Evolutionary conservation across 176 grass and related monocot species (phyloP), one percentile per base, ranked within the genome.

Genomic region (Pontederia paniculata): DNA sequence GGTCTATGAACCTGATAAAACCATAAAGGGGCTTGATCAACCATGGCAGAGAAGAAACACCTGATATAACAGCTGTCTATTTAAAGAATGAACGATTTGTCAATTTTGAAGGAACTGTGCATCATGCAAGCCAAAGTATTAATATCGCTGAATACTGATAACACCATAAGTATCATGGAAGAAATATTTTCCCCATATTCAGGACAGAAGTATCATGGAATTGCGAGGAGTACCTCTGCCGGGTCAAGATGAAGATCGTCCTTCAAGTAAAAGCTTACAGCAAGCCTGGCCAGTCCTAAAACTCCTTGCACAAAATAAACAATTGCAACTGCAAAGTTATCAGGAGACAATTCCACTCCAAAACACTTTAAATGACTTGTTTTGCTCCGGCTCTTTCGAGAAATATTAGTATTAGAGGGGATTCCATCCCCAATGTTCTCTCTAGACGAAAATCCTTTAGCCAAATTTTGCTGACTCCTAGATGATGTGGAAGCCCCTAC

Each of bases 261-360:
- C 68, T 99, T 99, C 51, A 99, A 78, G 74, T 88, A 98, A 59
- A 98, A 98, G 69, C 67, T 93, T 53, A 98, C 83, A 77, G 94
- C 94, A 79, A 98, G 94, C 70, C 94, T 80, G 19, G 94, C 80
- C 55, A 98, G 83, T 22, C 94, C 87, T 78, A 98, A 78, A 74
- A 98, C 94, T 23, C 94, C 94, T 98, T 98, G 94, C 45, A 98
- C 87, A 82, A 98, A 98, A 74, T 98, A 98, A 19, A 98, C 94
- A 64, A 84, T 91, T 53, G 94, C 87, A 73, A 98, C 94, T 21
- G 94, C 94, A 74, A 91, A 66, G 65, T 98, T 98, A 71, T 91
- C 94, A 5, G 94, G 80, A 44, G 87, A 88, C 21, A 98, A 73
- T 41, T 93, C 87, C 50, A 98, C 94, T 51, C 94, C 87, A 54